These are phyloP conservation scores for Auriscalpium microsporum DNA, from an alignment of 768 basidiomycete genomes.

Conservation along the genomic window DNA sequence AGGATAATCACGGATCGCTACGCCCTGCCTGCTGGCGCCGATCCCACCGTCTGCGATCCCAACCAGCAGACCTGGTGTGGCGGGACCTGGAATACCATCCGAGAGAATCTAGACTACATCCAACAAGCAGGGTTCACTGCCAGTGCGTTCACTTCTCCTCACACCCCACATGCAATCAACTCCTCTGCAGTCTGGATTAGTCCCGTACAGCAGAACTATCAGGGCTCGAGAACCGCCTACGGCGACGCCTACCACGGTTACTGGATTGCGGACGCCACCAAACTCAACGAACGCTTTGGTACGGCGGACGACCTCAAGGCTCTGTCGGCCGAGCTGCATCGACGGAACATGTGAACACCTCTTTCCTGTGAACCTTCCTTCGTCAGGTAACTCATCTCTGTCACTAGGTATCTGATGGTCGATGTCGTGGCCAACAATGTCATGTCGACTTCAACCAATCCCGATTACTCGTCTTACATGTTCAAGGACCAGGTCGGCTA, in stretches of 20 bases:
- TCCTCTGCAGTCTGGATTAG: conserved; percentile 64
- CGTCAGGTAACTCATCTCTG: not conserved
- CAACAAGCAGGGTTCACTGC: conserved; percentile 78
- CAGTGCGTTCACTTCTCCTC: conserved; percentile 27
- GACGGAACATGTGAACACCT: conserved; percentile 57
- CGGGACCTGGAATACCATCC: conserved; percentile 76
- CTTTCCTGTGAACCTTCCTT: not conserved
- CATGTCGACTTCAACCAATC: conserved; percentile 55
- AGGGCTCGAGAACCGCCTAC: conserved; percentile 64
- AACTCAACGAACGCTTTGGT: conserved; percentile 66
- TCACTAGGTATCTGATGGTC: conserved; percentile 65
- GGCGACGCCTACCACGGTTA: conserved; percentile 85
- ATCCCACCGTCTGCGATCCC: conserved; percentile 47
- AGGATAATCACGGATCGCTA: conserved; percentile 73
- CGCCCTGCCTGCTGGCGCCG: conserved; percentile 51
- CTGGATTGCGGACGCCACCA: conserved; percentile 64
- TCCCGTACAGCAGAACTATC: conserved; percentile 71
- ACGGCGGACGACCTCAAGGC: conserved; percentile 62
- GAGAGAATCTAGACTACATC: conserved; percentile 77
- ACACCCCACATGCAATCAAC: not conserved
- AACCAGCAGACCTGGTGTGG: conserved; percentile 67
- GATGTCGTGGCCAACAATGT: conserved; percentile 85
- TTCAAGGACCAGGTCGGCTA: conserved; percentile 41
- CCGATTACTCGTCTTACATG: conserved; percentile 58
- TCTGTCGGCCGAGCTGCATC: conserved; percentile 58